Base-by-base conservation (phyloP, 345 rosid species). In the Syzygium jambos region DNA sequence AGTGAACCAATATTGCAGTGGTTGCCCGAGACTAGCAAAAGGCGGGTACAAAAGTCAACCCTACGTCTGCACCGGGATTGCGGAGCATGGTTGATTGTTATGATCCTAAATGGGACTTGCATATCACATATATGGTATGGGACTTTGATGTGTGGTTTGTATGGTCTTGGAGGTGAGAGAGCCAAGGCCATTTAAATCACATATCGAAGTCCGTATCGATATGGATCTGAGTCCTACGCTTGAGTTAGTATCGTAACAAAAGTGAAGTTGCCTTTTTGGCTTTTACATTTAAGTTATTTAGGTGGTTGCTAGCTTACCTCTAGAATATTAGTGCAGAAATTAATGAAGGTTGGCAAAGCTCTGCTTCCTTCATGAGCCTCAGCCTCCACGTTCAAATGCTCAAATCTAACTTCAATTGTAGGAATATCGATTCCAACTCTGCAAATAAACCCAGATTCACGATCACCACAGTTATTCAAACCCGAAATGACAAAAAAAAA, bases 361-460 rank as follows among this genome's bases (percentile, higher is more conserved):
- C 94, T 93, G 88, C 94, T 91, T 89, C 95, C 98, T 4, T 89
- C 95, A 86, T 90, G 88, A 52, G 95, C 94, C 90, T 94, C 94
- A 82, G 94, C 98, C 83, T 94, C 92, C 27, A 91, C 78, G 43
- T 91, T 92, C n/a, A 93, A 88, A 88, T 93, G 91, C 87, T 94
- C 92, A 41, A 84, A 92, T 87, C 94, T 86, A n/a, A 94, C 96
- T 87, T 94, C 95, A 30, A 93, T 91, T 6, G 94, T 90, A 1
- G 95, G 94, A 85, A 92, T 34, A 4, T 93, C 91, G 30, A 94
- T 89, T 53, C 94, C 95, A 83, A 94, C 96, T 85, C 95, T 94
- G 87, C 15, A 78, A 80, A 41, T 13, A 83, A 56, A 30, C 38
- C 34, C 46, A 83, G 27, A 73, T 65, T 51, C 87, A 86, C 77